A percentile compares a stretch with the other conserved stretches of the same genome.
Evolutionary conservation across 1,139 yeast genomes (phyloP).

Genomic region (Groenewaldozyma sp.): DNA sequence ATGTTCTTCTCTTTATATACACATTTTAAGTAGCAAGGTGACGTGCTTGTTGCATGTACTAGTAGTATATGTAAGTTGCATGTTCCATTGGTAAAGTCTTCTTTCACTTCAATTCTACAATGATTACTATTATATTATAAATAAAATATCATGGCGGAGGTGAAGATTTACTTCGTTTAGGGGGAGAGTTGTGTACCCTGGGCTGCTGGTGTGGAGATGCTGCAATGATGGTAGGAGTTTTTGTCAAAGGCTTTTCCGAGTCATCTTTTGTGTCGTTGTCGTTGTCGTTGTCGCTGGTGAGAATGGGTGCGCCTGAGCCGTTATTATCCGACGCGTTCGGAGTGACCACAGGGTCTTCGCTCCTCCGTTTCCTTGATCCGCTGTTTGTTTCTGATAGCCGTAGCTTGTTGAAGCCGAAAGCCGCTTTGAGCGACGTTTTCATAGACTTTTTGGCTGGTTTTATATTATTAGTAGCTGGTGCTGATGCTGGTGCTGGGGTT

Average conservation of each 20-base stretch:
- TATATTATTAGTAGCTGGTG: no score
- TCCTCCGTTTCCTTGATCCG: constrained; percentile 1
- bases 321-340: not conserved
- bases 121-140: not conserved
- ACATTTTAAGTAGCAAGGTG: not conserved
- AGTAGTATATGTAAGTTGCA: not conserved
- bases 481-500: not conserved
- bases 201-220: no score
- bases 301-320: no score
- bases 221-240: no score
- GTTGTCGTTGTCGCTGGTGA: no score
- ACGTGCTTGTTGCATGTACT: not conserved
- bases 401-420: not conserved
- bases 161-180: no score
- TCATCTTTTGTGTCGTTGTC: no score
- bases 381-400: no score
- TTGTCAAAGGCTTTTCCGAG: no score
- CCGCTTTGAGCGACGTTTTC: constrained; percentile 1
- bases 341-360: not conserved
- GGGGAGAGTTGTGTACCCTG: no score
- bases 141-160: not conserved
- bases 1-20: no score
- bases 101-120: not conserved
- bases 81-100: not conserved
- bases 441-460: not conserved